These are phyloP conservation scores for Talaromyces albobiverticillius DNA, from an alignment of 2,329 filamentous ascomycete species.

Conservation along the genomic window DNA sequence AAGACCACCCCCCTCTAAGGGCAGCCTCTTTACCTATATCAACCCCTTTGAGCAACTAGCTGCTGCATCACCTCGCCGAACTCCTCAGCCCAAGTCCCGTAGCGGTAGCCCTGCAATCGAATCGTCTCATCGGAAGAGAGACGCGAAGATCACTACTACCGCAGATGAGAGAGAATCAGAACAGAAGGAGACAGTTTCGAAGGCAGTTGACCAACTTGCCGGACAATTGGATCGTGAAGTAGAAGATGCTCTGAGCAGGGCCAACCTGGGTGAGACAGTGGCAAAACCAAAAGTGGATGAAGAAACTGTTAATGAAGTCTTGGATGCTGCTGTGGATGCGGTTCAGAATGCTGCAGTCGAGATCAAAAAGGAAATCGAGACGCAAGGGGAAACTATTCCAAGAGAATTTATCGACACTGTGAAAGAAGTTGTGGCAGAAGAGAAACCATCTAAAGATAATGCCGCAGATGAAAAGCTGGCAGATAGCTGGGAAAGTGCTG, in stretches of 20 bases:
- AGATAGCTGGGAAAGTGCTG: slow-evolving; percentile 91
- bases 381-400: slow-evolving; percentile 52
- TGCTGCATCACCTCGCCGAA: slow-evolving; percentile 61
- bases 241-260: slow-evolving; percentile 62
- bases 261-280: slow-evolving; percentile 51
- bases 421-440: slow-evolving; percentile 38
- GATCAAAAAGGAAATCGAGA: slow-evolving; percentile 49
- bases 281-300: slow-evolving; percentile 28
- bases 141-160: background rate
- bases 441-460: slow-evolving; percentile 25
- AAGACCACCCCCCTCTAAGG: slow-evolving; percentile 34
- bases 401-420: slow-evolving; percentile 58
- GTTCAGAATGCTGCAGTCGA: slow-evolving; percentile 42
- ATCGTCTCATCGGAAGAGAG: slow-evolving; percentile 22
- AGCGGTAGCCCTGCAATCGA: slow-evolving; percentile 39
- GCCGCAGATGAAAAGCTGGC: slow-evolving; percentile 57
- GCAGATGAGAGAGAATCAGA: slow-evolving; percentile 19
- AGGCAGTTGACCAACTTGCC: slow-evolving; percentile 66
- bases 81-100: slow-evolving; percentile 47
- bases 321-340: slow-evolving; percentile 30
- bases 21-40: slow-evolving; percentile 64
- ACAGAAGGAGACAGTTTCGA: slow-evolving; percentile 65
- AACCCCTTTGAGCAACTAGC: slow-evolving; percentile 71
- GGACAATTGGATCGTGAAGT: slow-evolving; percentile 59
- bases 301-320: slow-evolving; percentile 34